phyloP scores from a whole-genome alignment of 108 stramenopile species.

The Cyclotella cryptica region DNA sequence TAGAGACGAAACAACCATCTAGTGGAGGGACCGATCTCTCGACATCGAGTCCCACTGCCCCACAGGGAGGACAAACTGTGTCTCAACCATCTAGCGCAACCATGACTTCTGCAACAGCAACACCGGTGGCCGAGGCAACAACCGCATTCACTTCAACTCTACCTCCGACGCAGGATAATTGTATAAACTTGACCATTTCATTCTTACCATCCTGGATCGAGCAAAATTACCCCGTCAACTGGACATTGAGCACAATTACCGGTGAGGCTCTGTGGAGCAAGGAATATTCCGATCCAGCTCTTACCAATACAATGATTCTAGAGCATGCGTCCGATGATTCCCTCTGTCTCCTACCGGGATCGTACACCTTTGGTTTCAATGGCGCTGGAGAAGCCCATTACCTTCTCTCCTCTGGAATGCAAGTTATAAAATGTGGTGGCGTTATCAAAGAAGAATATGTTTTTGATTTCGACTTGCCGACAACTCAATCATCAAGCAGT shows the following conservation, averaged over 20 bases:
- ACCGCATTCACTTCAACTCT: not conserved
- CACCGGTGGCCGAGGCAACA: not conserved
- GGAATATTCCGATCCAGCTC: not conserved
- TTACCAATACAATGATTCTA: not conserved
- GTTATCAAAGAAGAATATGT: not conserved
- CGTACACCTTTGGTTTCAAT: not conserved
- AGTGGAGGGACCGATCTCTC: too few relatives aligned
- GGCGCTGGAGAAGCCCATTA: not conserved
- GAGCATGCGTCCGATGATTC: not conserved
- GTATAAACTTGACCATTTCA: constrained; percentile 1
- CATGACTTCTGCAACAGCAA: not conserved
- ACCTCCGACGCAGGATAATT: not conserved
- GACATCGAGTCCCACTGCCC: too few relatives aligned
- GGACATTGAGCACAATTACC: not conserved
- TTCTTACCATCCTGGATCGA: not conserved
- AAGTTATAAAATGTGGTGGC: constrained; percentile 2
- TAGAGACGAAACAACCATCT: too few relatives aligned
- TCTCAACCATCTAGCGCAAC: not conserved
- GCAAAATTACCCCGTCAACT: not conserved
- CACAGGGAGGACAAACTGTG: too few relatives aligned
- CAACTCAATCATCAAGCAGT: not conserved
- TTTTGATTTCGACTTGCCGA: not conserved
- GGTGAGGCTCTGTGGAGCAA: not conserved
- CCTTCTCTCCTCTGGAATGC: not conserved
- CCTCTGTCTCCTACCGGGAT: not conserved